phyloP scores from a whole-genome alignment of 2,329 filamentous ascomycete species.

The Pseudonectria buxi region DNA sequence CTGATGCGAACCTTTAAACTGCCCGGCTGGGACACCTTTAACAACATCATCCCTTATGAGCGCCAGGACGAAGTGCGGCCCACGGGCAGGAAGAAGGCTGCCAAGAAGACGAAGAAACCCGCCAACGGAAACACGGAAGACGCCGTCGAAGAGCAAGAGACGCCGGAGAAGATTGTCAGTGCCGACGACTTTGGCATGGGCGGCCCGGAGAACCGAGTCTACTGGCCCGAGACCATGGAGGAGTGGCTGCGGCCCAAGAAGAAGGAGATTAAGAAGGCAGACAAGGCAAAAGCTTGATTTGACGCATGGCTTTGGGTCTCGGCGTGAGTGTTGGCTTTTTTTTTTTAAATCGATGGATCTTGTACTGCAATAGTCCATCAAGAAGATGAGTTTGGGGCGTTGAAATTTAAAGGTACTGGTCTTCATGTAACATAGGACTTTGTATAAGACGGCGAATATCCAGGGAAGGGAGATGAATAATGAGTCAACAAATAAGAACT shows the following conservation, averaged over 20 bases:
- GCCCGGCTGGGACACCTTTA: conserved; percentile 69
- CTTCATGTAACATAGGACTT: too few species aligned
- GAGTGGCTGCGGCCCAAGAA: conserved; percentile 84
- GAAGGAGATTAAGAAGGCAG: conserved; percentile 49
- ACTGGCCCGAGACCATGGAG: conserved; percentile 86
- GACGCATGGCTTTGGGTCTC: neutral
- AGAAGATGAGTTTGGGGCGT: too few species aligned
- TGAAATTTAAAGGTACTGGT: too few species aligned
- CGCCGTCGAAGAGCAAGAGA: conserved; percentile 32
- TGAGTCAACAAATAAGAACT: too few species aligned
- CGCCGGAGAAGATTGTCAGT: conserved; percentile 41
- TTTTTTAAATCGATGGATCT: too few species aligned
- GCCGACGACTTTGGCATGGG: conserved; percentile 79
- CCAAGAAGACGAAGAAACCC: conserved; percentile 32
- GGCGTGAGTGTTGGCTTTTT: too few species aligned
- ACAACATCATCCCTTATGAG: conserved; percentile 70
- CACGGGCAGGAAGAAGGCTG: conserved; percentile 33
- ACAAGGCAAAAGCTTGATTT: conserved; percentile 28
- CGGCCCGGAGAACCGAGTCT: conserved; percentile 72
- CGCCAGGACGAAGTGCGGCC: conserved; percentile 65
- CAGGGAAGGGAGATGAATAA: too few species aligned
- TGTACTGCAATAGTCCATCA: too few species aligned
- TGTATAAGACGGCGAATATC: too few species aligned
- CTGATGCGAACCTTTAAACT: conserved; percentile 84
- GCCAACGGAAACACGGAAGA: conserved; percentile 19